phyloP scores from a whole-genome alignment of 345 rosid genomes.

The Tarenaya hassleriana region DNA sequence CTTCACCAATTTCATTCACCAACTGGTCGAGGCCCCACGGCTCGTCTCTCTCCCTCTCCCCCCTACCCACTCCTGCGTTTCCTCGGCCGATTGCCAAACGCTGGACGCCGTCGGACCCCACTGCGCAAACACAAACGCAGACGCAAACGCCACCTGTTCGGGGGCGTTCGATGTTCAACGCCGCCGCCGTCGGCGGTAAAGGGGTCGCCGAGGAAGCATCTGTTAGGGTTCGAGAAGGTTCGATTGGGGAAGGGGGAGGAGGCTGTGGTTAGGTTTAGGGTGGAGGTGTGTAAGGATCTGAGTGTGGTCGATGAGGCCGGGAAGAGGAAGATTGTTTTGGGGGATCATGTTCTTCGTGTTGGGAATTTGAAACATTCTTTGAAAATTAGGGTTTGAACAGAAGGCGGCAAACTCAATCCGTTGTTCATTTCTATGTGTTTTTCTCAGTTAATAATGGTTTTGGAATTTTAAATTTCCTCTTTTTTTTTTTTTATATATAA shows the following conservation, averaged over 20 bases:
- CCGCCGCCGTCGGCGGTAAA: constrained; percentile 62
- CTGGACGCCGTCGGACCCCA: constrained; percentile 35
- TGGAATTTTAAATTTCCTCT: background rate
- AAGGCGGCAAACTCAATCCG: background rate
- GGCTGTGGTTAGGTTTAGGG: constrained; percentile 41
- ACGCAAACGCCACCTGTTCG: constrained; percentile 15
- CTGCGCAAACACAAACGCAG: constrained; percentile 31
- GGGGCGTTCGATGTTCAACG: constrained; percentile 38
- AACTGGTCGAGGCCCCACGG: constrained; percentile 50
- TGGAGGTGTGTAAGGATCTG: constrained; percentile 74
- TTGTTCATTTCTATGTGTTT: background rate
- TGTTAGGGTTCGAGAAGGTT: constrained; percentile 69
- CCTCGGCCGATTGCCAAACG: constrained; percentile 56
- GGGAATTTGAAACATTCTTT: constrained; percentile 61
- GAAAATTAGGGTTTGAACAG: constrained; percentile 43
- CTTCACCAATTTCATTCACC: constrained; percentile 42
- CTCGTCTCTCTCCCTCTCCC: constrained; percentile 40
- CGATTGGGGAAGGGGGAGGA: constrained; percentile 28
- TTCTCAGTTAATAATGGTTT: background rate
- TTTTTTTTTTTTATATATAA: no score
- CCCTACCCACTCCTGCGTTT: constrained; percentile 44
- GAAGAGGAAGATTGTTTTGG: constrained; percentile 48
- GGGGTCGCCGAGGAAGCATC: constrained; percentile 58
- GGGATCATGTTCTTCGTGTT: constrained; percentile 64
- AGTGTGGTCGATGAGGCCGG: constrained; percentile 70